A percentile compares a stretch with the other conserved stretches of the same genome.
phyloP scores from a whole-genome alignment of 441 rosid species.

The Pelargonium cotyledonis region DNA sequence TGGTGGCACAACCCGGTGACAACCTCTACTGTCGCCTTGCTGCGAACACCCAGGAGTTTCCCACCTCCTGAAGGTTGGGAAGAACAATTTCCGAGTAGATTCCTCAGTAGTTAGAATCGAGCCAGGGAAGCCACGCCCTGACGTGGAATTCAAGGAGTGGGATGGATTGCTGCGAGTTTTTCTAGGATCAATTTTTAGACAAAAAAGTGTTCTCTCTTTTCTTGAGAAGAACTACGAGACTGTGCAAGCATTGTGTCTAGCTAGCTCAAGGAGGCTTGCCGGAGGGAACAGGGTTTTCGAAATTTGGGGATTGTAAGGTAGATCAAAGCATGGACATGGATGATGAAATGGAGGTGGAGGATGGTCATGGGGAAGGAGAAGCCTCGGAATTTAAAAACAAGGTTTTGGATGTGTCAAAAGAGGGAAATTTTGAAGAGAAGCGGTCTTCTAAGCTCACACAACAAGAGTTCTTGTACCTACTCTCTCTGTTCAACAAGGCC shows the following conservation, averaged over 20 bases:
- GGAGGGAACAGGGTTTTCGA: slow-evolving; percentile 14
- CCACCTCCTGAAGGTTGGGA: slow-evolving; percentile 89
- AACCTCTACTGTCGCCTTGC: slow-evolving; percentile 78
- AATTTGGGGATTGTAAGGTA: slow-evolving; percentile 31
- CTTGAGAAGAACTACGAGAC: slow-evolving; percentile 88
- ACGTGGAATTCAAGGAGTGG: slow-evolving; percentile 71
- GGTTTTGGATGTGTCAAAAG: slow-evolving; percentile 22
- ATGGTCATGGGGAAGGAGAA: slow-evolving; percentile 38
- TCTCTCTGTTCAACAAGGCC: slow-evolving; percentile 76
- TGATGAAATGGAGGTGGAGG: slow-evolving; percentile 63
- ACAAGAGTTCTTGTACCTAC: slow-evolving; percentile 69
- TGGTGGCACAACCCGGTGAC: slow-evolving; percentile 84
- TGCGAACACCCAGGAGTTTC: slow-evolving; percentile 77
- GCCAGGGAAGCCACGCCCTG: slow-evolving; percentile 66
- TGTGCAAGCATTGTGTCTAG: slow-evolving; percentile 46
- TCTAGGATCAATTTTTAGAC: slow-evolving; percentile 67
- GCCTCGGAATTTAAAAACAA: slow-evolving; percentile 53
- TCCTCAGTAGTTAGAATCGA: slow-evolving; percentile 92
- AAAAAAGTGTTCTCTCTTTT: slow-evolving; percentile 51
- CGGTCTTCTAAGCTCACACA: slow-evolving; percentile 73
- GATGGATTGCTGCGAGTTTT: slow-evolving; percentile 80
- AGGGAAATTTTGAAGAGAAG: slow-evolving; percentile 57
- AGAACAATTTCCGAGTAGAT: slow-evolving; percentile 91
- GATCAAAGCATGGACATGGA: slow-evolving; percentile 50
- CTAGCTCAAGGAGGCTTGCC: slow-evolving; percentile 24